A percentile compares a stretch with the other conserved stretches of the same genome.
Conservation (phyloP, 2,329 filamentous ascomycete species). For the Coniochaeta pulveracea region DNA sequence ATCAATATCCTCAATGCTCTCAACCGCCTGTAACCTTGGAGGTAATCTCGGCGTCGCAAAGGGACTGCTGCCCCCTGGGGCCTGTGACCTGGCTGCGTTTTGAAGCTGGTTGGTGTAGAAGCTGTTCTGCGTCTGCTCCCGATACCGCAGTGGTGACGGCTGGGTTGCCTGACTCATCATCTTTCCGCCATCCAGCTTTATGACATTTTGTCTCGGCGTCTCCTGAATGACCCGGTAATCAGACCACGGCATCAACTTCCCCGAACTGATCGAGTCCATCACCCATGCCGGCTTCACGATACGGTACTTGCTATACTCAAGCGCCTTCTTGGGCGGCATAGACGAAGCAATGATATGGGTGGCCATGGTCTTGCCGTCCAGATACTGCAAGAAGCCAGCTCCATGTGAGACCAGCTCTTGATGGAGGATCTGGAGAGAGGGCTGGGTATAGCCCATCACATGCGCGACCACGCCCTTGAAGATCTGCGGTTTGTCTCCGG, state of each 20-base stretch:
- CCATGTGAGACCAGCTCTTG: slow-evolving; percentile 81
- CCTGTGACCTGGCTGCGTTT: slow-evolving; percentile 15
- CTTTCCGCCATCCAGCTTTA: slow-evolving; percentile 50
- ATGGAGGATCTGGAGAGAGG: slow-evolving; percentile 79
- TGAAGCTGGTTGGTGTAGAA: slow-evolving; percentile 71
- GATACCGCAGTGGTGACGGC: slow-evolving; percentile 51
- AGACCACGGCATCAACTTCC: slow-evolving; percentile 75
- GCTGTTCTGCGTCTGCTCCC: slow-evolving; percentile 69
- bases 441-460: slow-evolving; percentile 93
- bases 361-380: slow-evolving; percentile 87
- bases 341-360: slow-evolving; percentile 92
- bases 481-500: slow-evolving; percentile 63
- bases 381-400: slow-evolving; percentile 88
- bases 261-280: slow-evolving; percentile 74
- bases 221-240: slow-evolving; percentile 78
- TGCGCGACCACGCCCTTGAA: slow-evolving; percentile 88
- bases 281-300: slow-evolving; percentile 95
- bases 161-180: slow-evolving; percentile 56
- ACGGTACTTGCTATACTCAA: slow-evolving; percentile 78
- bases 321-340: slow-evolving; percentile 82
- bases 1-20: slow-evolving; percentile 29
- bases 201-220: slow-evolving; percentile 67
- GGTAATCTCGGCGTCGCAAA: slow-evolving; percentile 10
- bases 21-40: slow-evolving; percentile 7
- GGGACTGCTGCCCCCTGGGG: slow-evolving; percentile 14